phyloP scores from a whole-genome alignment of 257 asterid species.

The Marsdenia floribunda region DNA sequence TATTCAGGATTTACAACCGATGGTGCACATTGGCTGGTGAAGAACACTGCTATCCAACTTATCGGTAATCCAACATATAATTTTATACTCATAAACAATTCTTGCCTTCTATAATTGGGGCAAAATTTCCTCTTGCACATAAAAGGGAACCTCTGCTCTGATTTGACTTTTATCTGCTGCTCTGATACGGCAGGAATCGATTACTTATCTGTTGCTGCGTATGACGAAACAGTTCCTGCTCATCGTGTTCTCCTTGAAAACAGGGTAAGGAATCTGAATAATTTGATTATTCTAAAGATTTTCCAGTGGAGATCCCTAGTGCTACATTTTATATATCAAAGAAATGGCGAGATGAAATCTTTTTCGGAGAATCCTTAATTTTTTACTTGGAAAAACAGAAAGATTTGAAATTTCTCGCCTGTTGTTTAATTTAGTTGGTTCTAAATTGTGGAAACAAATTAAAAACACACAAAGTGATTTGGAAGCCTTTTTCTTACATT shows the following conservation, averaged over 20 bases:
- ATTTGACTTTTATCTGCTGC: slow-evolving; percentile 6
- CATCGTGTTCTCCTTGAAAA: slow-evolving; percentile 74
- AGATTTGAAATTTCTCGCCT: too few relatives aligned
- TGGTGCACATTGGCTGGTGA: slow-evolving; percentile 5
- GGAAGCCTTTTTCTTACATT: too few relatives aligned
- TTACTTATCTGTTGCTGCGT: slow-evolving; percentile 94
- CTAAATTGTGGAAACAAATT: too few relatives aligned
- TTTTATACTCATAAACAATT: too few relatives aligned
- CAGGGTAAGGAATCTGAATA: slow-evolving; percentile 43
- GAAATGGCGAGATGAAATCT: too few relatives aligned
- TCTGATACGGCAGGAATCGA: slow-evolving; percentile 53
- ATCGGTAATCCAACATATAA: not conserved
- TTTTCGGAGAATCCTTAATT: too few relatives aligned
- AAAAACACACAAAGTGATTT: too few relatives aligned
- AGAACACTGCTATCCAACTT: not conserved
- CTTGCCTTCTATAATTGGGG: not conserved
- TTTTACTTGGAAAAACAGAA: too few relatives aligned
- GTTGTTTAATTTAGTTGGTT: too few relatives aligned
- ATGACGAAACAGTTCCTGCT: slow-evolving; percentile 55
- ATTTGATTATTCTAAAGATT: not conserved
- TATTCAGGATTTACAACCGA: not conserved
- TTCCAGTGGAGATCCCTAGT: too few relatives aligned
- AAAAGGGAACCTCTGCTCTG: not conserved
- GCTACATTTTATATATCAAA: too few relatives aligned
- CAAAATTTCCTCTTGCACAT: too few relatives aligned